Conservation (phyloP, 2,329 filamentous ascomycete genomes). For the Kalmusia sp. region DNA sequence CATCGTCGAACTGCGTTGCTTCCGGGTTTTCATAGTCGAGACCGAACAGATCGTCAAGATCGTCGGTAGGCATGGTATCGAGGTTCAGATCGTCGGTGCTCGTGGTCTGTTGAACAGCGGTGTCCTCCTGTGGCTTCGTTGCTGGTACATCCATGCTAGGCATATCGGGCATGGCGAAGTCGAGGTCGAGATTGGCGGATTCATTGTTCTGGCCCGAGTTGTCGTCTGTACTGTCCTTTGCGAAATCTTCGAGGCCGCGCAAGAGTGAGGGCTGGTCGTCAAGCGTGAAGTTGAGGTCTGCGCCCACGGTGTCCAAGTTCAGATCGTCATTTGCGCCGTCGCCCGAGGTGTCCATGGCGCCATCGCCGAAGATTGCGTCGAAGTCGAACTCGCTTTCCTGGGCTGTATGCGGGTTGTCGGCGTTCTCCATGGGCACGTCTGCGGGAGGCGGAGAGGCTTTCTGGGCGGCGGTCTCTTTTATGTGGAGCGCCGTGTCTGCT, state of each 20-base stretch:
- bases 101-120: constrained; percentile 9
- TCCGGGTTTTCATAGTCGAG: constrained; percentile 43
- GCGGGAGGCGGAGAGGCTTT: constrained; percentile 21
- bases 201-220: constrained; percentile 16
- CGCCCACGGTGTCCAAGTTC: constrained; percentile 32
- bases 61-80: constrained; percentile 38
- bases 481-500: too few relatives aligned
- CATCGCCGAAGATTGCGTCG: constrained; percentile 44
- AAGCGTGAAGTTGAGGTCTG: constrained; percentile 41
- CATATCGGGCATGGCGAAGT: constrained; percentile 42
- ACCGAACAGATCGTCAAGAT: constrained; percentile 45
- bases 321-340: constrained; percentile 24
- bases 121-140: constrained; percentile 18
- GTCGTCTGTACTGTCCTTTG: constrained; percentile 31
- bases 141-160: constrained; percentile 23
- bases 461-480: constrained; percentile 25
- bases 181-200: constrained; percentile 30
- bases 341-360: constrained; percentile 29
- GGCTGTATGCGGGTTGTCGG: constrained; percentile 32
- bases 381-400: constrained; percentile 49
- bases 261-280: constrained; percentile 41
- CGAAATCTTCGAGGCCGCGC: constrained; percentile 46
- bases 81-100: constrained; percentile 29
- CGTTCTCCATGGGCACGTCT: constrained; percentile 41
- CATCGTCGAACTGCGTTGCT: constrained; percentile 47